phyloP scores from a whole-genome alignment of 257 asterid genomes.

The Linaria vulgaris region DNA sequence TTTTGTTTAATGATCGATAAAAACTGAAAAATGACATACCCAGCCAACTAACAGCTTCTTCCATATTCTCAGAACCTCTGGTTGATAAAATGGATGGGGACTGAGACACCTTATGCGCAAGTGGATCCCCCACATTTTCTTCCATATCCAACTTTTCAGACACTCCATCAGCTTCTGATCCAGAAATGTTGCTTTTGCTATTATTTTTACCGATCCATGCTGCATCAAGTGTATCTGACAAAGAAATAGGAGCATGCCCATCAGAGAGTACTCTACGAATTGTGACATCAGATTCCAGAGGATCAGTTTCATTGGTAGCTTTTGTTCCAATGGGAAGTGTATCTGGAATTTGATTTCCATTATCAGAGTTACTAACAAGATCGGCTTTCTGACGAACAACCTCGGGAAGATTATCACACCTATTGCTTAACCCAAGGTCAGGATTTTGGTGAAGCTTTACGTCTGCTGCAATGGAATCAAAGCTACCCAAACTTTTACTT shows the following conservation, averaged over 20 bases:
- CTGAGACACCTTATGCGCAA: conserved; percentile 34
- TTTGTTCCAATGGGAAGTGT: conserved; percentile 35
- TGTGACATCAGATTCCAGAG: conserved; percentile 38
- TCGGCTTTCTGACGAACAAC: conserved; percentile 34
- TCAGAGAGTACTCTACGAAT: conserved; percentile 59
- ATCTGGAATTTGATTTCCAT: conserved; percentile 28
- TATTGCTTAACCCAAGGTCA: conserved; percentile 28
- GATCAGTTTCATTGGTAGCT: conserved; percentile 36
- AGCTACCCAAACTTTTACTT: conserved; percentile 22
- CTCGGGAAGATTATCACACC: conserved; percentile 29
- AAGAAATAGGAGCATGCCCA: conserved; percentile 61
- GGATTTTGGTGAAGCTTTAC: conserved; percentile 36
- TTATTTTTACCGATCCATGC: conserved; percentile 87
- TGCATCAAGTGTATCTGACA: conserved; percentile 84
- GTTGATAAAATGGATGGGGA: conserved; percentile 40
- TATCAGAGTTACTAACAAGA: conserved; percentile 25
- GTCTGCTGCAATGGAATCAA: conserved; percentile 34
- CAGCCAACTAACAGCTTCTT: conserved; percentile 68
- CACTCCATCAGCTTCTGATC: conserved; percentile 39
- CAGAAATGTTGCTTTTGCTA: conserved; percentile 39
- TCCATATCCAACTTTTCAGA: conserved; percentile 50
- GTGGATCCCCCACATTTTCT: conserved; percentile 45
- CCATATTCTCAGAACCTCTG: conserved; percentile 51
- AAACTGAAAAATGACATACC: conserved; percentile 66
- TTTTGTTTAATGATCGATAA: conserved; percentile 66